Evolutionary conservation across 306 rosid genomes (phyloP).

Genomic region (Prosopis cineraria): DNA sequence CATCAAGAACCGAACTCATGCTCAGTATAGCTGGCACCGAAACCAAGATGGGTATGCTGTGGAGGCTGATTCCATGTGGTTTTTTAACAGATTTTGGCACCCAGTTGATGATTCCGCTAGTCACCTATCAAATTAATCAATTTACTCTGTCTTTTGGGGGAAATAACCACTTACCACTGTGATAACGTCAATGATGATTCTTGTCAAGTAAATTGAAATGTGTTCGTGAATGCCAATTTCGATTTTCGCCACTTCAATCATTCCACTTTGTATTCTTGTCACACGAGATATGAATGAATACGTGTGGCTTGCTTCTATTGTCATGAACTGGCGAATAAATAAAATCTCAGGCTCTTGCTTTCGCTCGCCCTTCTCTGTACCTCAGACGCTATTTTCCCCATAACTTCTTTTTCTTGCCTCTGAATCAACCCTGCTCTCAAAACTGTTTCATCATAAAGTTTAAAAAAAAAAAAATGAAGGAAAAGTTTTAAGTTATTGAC

Average conservation of each 20-base stretch:
- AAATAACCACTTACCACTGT: not conserved
- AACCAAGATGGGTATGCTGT: slow-evolving; percentile 80
- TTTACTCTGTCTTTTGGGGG: not conserved
- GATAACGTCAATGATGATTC: not conserved
- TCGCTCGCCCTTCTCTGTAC: not conserved
- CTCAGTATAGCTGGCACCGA: slow-evolving; percentile 77
- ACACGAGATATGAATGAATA: not conserved
- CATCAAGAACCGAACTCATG: slow-evolving; percentile 83
- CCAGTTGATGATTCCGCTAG: slow-evolving; percentile 62
- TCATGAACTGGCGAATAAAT: not conserved
- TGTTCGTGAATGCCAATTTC: not conserved
- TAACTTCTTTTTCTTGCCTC: not conserved
- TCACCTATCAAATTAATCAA: not conserved
- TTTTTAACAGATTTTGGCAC: slow-evolving; percentile 65
- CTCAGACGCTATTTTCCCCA: not conserved
- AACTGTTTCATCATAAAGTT: not conserved
- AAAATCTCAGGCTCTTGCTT: not conserved
- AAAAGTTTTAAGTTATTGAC: too few species aligned
- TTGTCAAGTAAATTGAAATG: not conserved
- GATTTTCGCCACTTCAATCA: not conserved
- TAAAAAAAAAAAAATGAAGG: not conserved
- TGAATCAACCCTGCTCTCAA: not conserved
- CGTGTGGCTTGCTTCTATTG: not conserved
- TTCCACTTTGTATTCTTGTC: not conserved
- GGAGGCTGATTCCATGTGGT: slow-evolving; percentile 72